Evolutionary conservation across 768 basidiomycete genomes (phyloP).

Genomic region (Termitomyces bulborhizus): DNA sequence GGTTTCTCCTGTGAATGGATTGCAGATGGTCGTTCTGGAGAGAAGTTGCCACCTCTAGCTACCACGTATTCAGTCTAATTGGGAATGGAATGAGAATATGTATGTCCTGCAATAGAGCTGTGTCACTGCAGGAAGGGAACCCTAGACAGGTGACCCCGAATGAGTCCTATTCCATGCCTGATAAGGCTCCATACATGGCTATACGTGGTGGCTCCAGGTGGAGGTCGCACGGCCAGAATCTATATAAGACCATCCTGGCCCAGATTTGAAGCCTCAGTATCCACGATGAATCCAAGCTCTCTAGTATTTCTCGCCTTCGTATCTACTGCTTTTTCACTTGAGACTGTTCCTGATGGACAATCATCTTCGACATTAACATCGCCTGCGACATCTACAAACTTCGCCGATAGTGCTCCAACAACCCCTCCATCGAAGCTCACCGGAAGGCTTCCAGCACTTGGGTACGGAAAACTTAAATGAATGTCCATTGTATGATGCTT

Average conservation of each 20-base stretch:
- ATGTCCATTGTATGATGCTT: background rate
- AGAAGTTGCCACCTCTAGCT: no score
- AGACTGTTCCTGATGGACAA: slow-evolving; percentile 19
- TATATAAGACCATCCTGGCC: background rate
- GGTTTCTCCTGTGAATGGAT: background rate
- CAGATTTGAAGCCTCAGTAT: background rate
- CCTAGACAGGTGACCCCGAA: no score
- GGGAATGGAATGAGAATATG: no score
- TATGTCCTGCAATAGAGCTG: no score
- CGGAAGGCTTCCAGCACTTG: slow-evolving; percentile 42
- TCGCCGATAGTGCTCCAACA: slow-evolving; percentile 31
- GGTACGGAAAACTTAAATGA: slow-evolving; percentile 20
- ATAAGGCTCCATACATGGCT: no score
- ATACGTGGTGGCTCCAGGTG: no score
- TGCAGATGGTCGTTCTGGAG: background rate
- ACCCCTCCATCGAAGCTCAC: slow-evolving; percentile 31
- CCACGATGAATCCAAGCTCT: slow-evolving; percentile 4
- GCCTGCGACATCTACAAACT: slow-evolving; percentile 19
- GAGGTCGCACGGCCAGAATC: background rate
- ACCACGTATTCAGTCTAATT: no score
- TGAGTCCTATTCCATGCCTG: no score
- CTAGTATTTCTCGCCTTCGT: slow-evolving; percentile 6
- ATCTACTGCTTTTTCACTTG: slow-evolving; percentile 8
- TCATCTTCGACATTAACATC: background rate
- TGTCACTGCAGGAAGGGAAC: no score